phyloP scores from a whole-genome alignment of 2,329 filamentous ascomycete species.

The Ceratocystis colombiana region DNA sequence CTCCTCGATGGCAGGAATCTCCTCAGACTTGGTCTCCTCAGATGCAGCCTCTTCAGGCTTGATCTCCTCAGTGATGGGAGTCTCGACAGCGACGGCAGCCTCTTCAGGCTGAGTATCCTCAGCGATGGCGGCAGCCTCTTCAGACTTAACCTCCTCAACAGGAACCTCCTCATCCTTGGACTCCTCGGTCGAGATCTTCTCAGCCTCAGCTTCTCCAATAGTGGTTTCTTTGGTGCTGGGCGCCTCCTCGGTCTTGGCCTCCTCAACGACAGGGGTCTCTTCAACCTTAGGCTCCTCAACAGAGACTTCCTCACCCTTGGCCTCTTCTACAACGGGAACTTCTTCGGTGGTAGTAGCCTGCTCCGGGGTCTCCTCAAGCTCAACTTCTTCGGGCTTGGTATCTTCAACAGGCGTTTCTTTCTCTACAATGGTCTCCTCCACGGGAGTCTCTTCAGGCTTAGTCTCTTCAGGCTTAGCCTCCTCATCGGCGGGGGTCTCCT shows the following conservation, averaged over 20 bases:
- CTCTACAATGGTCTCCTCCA: constrained; percentile 46
- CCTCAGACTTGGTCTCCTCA: constrained; percentile 42
- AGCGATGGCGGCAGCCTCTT: constrained; percentile 33
- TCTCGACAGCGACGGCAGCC: constrained; percentile 34
- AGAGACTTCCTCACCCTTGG: constrained; percentile 37
- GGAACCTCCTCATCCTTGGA: constrained; percentile 11
- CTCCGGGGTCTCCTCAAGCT: not conserved
- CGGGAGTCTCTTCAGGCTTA: constrained; percentile 34
- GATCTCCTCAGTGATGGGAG: constrained; percentile 34
- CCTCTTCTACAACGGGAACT: constrained; percentile 36
- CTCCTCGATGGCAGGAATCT: constrained; percentile 1
- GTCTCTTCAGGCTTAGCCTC: constrained; percentile 31
- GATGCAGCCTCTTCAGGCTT: constrained; percentile 48
- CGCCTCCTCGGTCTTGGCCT: constrained; percentile 41
- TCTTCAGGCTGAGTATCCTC: constrained; percentile 52
- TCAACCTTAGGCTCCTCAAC: constrained; percentile 73
- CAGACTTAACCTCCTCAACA: constrained; percentile 30
- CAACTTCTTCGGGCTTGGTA: constrained; percentile 29
- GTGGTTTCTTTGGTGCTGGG: constrained; percentile 47
- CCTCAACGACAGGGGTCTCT: constrained; percentile 54
- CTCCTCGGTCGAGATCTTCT: constrained; percentile 14
- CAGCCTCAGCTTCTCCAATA: constrained; percentile 8
- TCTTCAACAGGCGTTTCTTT: constrained; percentile 35
- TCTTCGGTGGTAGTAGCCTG: not conserved
- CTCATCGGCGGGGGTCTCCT: constrained; percentile 39